Percentiles rank a stretch among this genome's conserved stretches.
phyloP scores from a whole-genome alignment of 2,329 filamentous ascomycete genomes.

The Fusarium denticulatum region DNA sequence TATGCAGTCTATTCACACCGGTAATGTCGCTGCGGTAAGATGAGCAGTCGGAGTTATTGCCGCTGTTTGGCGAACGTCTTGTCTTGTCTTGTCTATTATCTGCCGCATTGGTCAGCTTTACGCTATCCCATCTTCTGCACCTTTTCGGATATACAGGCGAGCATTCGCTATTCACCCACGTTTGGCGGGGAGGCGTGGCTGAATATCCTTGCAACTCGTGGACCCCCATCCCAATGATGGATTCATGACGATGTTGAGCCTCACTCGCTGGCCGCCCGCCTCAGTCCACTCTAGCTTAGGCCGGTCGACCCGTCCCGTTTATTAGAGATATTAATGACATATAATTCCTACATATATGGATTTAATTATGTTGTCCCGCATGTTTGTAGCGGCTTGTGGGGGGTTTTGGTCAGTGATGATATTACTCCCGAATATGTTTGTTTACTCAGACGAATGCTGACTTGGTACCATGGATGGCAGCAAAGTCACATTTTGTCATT shows the following conservation, averaged over 20 bases:
- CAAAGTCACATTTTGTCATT: constrained; percentile 10
- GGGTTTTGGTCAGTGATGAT: not conserved
- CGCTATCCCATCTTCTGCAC: not conserved
- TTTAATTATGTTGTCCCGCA: not conserved
- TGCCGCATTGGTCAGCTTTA: constrained; percentile 3
- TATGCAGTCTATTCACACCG: constrained; percentile 12
- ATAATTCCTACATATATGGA: not conserved
- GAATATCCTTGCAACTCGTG: constrained; percentile 18
- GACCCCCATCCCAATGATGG: constrained; percentile 14
- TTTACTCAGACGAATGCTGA: not conserved
- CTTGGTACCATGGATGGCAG: not conserved
- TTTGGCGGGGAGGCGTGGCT: constrained; percentile 14
- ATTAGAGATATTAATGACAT: not conserved
- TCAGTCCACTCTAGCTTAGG: constrained; percentile 12
- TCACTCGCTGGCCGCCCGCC: constrained; percentile 25
- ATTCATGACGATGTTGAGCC: constrained; percentile 32
- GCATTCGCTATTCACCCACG: constrained; percentile 5
- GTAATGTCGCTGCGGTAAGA: constrained; percentile 2
- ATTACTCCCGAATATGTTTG: not conserved
- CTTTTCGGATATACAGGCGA: constrained; percentile 16
- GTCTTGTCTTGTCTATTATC: not conserved
- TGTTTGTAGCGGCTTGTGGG: constrained; percentile 11
- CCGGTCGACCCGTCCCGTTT: constrained; percentile 19
- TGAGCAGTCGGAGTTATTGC: not conserved
- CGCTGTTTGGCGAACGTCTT: not conserved